phyloP scores from a whole-genome alignment of 495 filamentous ascomycete species.

The Podospora pseudocomata region DNA sequence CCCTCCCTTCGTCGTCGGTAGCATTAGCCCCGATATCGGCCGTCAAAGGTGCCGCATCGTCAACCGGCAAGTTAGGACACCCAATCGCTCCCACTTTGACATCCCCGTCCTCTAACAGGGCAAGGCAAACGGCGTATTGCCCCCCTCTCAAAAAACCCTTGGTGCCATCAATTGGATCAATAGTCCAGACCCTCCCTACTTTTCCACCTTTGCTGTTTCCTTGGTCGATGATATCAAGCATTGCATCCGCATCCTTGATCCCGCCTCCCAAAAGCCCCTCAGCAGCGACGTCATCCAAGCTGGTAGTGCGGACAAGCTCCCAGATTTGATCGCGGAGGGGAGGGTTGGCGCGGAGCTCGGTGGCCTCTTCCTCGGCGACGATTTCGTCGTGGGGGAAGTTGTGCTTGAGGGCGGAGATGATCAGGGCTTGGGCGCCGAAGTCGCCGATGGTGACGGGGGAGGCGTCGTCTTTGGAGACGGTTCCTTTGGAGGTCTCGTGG shows the following conservation, averaged over 20 bases:
- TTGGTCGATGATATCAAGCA: slow-evolving; percentile 82
- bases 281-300: slow-evolving; percentile 65
- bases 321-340: slow-evolving; percentile 70
- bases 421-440: slow-evolving; percentile 94
- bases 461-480: slow-evolving; percentile 86
- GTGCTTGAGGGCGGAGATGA: slow-evolving; percentile 81
- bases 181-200: slow-evolving; percentile 86
- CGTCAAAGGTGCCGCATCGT: slow-evolving; percentile 64
- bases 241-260: slow-evolving; percentile 62
- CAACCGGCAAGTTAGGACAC: slow-evolving; percentile 89
- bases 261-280: slow-evolving; percentile 64
- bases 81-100: slow-evolving; percentile 92
- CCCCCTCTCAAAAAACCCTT: slow-evolving; percentile 96
- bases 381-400: slow-evolving; percentile 90
- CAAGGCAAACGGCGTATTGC: slow-evolving; percentile 95
- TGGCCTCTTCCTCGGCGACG: slow-evolving; percentile 91
- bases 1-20: slow-evolving; percentile 62
- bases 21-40: slow-evolving; percentile 64
- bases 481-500: slow-evolving; percentile 86
- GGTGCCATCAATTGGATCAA: slow-evolving; percentile 97
- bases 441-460: slow-evolving; percentile 98
- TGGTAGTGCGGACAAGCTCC: slow-evolving; percentile 68
- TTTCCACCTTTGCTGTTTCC: slow-evolving; percentile 77
- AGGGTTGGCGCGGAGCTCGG: slow-evolving; percentile 64
- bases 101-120: slow-evolving; percentile 86